Base-by-base conservation (phyloP, 2,329 filamentous ascomycete genomes). In the Sporothrix dimorphospora region DNA sequence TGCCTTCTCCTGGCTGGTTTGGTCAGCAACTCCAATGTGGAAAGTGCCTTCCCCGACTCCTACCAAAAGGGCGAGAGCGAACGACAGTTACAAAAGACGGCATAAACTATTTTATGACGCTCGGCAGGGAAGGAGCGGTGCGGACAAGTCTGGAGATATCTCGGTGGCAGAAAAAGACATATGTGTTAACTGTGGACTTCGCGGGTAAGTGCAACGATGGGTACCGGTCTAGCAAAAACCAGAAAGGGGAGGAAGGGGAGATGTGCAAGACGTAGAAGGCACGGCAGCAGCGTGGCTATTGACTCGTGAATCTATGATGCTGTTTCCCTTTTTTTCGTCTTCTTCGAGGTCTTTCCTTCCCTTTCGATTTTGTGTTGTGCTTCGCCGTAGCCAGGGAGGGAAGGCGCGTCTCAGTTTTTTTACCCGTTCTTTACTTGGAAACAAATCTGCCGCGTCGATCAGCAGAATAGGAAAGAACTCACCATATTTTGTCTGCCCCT, bases 301-400 rank as follows among this genome's bases (percentile, higher is more conserved):
- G 12, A 30, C 21, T 24, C 11, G 7, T 27, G 45, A 21, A 14
- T 11, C 8, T 27, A 7, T 4, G 0, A n/a, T 11, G 49, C 49
- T 27, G 9, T 12, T 12, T 14, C 21, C 21, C 4, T 1, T 4
- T 4, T 6, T 34, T 55, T 55, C 27, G 1, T 5, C 24, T 3
- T 9, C 7, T 51, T 6, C 51, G 6, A 12, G 51, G 7, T 21
- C 19, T 19, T 16, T 61, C 57, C 61, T 70, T 57, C 59, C 51
- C 21, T 59, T 38, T 14, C 16, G 2, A 47, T n/a, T 61, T 6
- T 12, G 21, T 47, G 16, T 9, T 59, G 16, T 21, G 34, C 57
- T 12, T 61, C 51, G 51, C 51, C 51, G 68, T 42, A 70, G 68
- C 68, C 69, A 49, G 69, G 57, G n/a, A 71, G 66, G 59, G 45